Evolutionary conservation across 1,139 yeast species (phyloP).

Genomic region (Nakaseomyces nivariensis): DNA sequence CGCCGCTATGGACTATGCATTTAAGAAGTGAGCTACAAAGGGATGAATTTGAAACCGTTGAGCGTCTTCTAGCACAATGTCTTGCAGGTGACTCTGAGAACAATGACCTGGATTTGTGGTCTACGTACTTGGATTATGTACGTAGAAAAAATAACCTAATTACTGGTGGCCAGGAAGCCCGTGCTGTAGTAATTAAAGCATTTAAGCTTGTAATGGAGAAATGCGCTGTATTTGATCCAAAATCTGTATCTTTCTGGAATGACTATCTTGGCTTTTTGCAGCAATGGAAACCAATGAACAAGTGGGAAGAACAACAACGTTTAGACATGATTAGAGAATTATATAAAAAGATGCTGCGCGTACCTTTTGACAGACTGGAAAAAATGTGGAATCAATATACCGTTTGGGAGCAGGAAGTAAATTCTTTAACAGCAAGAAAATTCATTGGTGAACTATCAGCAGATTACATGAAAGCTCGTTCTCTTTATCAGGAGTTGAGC

Average conservation of each 20-base stretch:
- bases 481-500: slow-evolving; percentile 64
- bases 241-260: slow-evolving; percentile 66
- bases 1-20: slow-evolving; percentile 65
- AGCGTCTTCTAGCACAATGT: slow-evolving; percentile 23
- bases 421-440: slow-evolving; percentile 72
- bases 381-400: slow-evolving; percentile 73
- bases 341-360: slow-evolving; percentile 56
- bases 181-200: slow-evolving; percentile 68
- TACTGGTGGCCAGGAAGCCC: slow-evolving; percentile 78
- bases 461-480: slow-evolving; percentile 83
- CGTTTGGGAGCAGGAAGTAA: slow-evolving; percentile 70
- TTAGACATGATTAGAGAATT: slow-evolving; percentile 67
- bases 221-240: slow-evolving; percentile 65
- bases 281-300: slow-evolving; percentile 66
- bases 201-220: slow-evolving; percentile 73
- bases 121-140: slow-evolving; percentile 66
- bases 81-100: slow-evolving; percentile 24
- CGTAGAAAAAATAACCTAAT: slow-evolving; percentile 68
- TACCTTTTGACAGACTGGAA: slow-evolving; percentile 71
- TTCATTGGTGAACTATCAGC: slow-evolving; percentile 76
- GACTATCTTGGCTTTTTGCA: slow-evolving; percentile 76
- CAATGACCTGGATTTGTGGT: slow-evolving; percentile 44
- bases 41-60: slow-evolving; percentile 55
- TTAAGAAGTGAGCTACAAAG: slow-evolving; percentile 58
- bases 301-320: slow-evolving; percentile 84